These are phyloP conservation scores for Aspergillus sp. DNA, from an alignment of 2,329 filamentous ascomycete genomes.

Conservation along the genomic window DNA sequence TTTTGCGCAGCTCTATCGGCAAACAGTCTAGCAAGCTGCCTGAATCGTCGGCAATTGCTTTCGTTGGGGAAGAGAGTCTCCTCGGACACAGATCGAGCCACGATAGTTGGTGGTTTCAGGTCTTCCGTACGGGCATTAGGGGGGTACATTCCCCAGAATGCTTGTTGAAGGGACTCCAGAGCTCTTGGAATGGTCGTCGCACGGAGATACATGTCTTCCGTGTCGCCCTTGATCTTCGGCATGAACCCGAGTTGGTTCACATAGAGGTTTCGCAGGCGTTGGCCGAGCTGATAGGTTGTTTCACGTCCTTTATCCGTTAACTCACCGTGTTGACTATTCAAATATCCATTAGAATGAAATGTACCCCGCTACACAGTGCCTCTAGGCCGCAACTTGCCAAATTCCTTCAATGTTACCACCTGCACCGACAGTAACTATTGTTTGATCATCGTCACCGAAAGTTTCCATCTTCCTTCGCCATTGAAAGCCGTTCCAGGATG, in stretches of 20 bases:
- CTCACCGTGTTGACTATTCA: constrained; percentile 56
- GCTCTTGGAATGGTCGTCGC: constrained; percentile 73
- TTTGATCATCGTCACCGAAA: constrained; percentile 70
- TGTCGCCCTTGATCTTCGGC: constrained; percentile 56
- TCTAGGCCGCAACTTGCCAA: constrained; percentile 60
- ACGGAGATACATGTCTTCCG: constrained; percentile 69
- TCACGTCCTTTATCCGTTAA: constrained; percentile 73
- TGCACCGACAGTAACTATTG: constrained; percentile 67
- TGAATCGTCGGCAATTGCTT: constrained; percentile 69
- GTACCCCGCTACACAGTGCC: neutral
- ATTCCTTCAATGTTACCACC: constrained; percentile 72
- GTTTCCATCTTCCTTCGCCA: constrained; percentile 77
- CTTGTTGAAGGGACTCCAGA: constrained; percentile 74
- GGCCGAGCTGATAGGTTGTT: constrained; percentile 69
- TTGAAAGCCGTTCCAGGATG: constrained; percentile 58
- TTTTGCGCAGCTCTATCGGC: constrained; percentile 68
- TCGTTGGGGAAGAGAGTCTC: constrained; percentile 83
- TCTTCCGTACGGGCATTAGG: constrained; percentile 47
- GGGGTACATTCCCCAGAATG: constrained; percentile 74
- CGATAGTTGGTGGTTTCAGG: constrained; percentile 64
- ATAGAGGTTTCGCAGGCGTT: constrained; percentile 69
- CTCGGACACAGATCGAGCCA: constrained; percentile 64
- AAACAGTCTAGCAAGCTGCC: constrained; percentile 67
- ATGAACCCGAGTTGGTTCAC: constrained; percentile 73
- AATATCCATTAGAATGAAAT: constrained; percentile 13